Percentiles rank a stretch among this genome's conserved stretches.
phyloP scores from a whole-genome alignment of 1,284 basidiomycete species.

The Cutaneotrichosporon dermatis region DNA sequence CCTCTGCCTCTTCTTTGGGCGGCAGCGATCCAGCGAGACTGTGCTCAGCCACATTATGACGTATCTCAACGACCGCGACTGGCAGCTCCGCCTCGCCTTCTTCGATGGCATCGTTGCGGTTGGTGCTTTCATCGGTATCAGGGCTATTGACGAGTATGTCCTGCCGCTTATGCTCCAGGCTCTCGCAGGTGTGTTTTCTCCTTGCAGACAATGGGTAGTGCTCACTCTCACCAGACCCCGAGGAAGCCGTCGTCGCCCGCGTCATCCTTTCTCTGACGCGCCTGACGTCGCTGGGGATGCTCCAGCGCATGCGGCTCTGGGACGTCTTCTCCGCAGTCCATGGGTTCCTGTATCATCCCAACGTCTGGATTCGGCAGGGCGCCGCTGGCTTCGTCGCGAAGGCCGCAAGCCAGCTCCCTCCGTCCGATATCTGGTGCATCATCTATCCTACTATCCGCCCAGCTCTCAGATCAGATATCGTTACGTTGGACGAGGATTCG shows the following conservation, averaged over 20 bases:
- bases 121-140: slow-evolving; percentile 81
- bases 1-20: slow-evolving; percentile 86
- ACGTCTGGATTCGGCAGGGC: slow-evolving; percentile 95
- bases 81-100: slow-evolving; percentile 84
- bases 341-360: slow-evolving; percentile 91
- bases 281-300: slow-evolving; percentile 76
- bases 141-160: slow-evolving; percentile 70
- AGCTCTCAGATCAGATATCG: slow-evolving; percentile 80
- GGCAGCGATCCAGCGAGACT: slow-evolving; percentile 89
- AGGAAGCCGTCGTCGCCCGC: slow-evolving; percentile 86
- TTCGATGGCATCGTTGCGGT: slow-evolving; percentile 95
- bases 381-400: slow-evolving; percentile 79
- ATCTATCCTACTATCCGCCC: slow-evolving; percentile 85
- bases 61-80: slow-evolving; percentile 92
- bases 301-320: slow-evolving; percentile 90
- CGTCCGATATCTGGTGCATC: slow-evolving; percentile 92
- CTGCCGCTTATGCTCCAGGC: slow-evolving; percentile 92
- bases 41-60: slow-evolving; percentile 97
- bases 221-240: slow-evolving; percentile 62
- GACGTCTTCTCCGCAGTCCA: slow-evolving; percentile 81
- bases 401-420: slow-evolving; percentile 69
- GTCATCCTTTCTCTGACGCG: slow-evolving; percentile 80
- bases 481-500: slow-evolving; percentile 66
- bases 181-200: slow-evolving; percentile 62
- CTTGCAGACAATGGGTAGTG: no score